Base-by-base conservation (phyloP, 495 filamentous ascomycete species). In the Tirmania nivea region DNA sequence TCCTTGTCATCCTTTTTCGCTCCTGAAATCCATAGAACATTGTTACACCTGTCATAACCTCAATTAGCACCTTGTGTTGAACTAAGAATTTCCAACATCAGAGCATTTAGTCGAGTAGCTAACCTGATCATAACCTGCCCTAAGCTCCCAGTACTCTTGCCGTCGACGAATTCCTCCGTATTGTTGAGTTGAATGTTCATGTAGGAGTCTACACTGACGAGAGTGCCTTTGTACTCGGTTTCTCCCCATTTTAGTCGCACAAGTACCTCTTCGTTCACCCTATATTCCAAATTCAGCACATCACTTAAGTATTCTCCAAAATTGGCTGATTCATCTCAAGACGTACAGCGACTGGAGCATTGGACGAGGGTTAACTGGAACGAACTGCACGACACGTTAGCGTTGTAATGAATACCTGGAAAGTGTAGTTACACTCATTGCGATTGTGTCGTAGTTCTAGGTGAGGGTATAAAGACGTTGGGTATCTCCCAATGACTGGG, bases 211-310 rank as follows among this genome's bases (percentile, higher is more conserved):
- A 94, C 83, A 69, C 76, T 83, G 60, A 96, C 84, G 53, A 97
- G 77, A 48, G 75, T 77, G 59, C 90, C 90, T 65, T 84, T 86
- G 76, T 96, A 97, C 69, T 96, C 92, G 35, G 86, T 90, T 65
- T 94, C 79, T 59, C 86, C 86, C 90, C 90, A 97, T 74, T 97
- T 97, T 34, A 97, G 77, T 59, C 86, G 84, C 47, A 97, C 80
- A 53, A 89, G 72, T 63, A 97, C 76, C 65, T 87, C 78, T 66
- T 86, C 78, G 71, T 92, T 83, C 72, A 97, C 81, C 53, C 83
- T 88, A 63, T 19, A 45, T 14, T 14, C 39, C 12, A 14, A 14
- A 1, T 45, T 45, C 17, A 45, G 39, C 39, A 45, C 25, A 31
- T 7, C 25, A 31, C 25, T 31, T 3, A 31, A 31, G 25, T 3